Conservation (phyloP, 2,329 filamentous ascomycete genomes). For the Purpureocillium takamizusanense region DNA sequence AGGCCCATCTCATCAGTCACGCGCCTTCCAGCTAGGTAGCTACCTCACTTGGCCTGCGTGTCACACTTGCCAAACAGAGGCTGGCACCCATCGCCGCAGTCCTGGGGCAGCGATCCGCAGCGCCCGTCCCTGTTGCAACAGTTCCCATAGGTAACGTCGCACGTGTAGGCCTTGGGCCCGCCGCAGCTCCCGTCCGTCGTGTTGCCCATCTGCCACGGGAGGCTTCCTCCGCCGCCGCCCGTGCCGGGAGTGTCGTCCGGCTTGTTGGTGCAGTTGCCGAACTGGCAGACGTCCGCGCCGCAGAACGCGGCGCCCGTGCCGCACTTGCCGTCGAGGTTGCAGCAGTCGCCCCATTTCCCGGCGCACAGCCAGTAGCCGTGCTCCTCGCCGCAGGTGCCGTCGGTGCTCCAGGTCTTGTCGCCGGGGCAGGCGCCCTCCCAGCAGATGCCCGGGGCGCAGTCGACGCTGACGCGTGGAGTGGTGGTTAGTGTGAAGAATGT, state of each 20-base stretch:
- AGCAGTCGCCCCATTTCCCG: constrained; percentile 22
- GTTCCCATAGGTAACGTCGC: constrained; percentile 1
- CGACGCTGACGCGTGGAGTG: constrained; percentile 11
- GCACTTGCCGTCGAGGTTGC: constrained; percentile 15
- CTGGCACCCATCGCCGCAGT: constrained; percentile 3
- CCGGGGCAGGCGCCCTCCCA: constrained; percentile 22
- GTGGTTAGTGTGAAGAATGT: constrained; percentile 1
- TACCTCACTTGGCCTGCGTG: too few relatives aligned
- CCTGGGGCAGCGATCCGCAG: constrained; percentile 2
- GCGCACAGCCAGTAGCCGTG: constrained; percentile 19
- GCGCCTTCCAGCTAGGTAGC: too few relatives aligned
- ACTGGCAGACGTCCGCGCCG: constrained; percentile 7
- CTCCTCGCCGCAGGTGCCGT: constrained; percentile 22
- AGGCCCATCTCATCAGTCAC: too few relatives aligned
- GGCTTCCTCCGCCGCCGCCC: not conserved
- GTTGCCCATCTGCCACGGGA: not conserved
- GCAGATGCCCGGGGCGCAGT: constrained; percentile 22
- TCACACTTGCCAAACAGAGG: too few relatives aligned
- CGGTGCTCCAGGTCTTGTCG: constrained; percentile 17
- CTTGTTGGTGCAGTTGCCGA: constrained; percentile 11
- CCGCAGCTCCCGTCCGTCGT: constrained; percentile 4
- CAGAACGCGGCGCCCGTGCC: constrained; percentile 15
- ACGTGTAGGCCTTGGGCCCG: not conserved
- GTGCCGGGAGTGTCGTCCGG: not conserved
- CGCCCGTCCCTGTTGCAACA: constrained; percentile 5